Evolutionary conservation across 31 red algal genomes (phyloP), one percentile per base, ranked within the genome.

Genomic region (Pterothamnion heteromorphum): DNA sequence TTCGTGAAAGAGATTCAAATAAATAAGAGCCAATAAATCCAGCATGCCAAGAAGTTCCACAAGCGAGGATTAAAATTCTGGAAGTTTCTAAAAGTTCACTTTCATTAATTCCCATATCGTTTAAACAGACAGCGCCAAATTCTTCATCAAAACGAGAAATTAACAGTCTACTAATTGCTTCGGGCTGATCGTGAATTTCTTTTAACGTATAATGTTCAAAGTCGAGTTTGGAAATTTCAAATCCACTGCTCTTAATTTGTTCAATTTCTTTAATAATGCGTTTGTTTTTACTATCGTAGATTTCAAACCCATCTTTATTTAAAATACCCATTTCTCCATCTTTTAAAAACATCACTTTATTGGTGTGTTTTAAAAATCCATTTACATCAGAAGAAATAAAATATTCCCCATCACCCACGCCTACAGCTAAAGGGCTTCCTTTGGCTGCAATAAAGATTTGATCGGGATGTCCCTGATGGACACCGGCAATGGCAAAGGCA

Each of bases 181-280:
- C 98, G 4, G 98, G 96, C 87, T 99, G 98, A 58, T 99, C 98
- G 80, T 92, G 95, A 80, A 99, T 99, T 92, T 99, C 98, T 76
- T 99, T 99, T 83, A 95, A 90, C 96, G 97, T 97, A 89, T 96
- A 99, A 80, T 97, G 96, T 33, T 95, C 84, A 41, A 41, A 41
- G 38, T 41, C 38, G 38, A 41, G 38, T 41, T 41, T 41, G 38
- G 38, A 41, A 41, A 41, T 41, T 41, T 41, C 38, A 41, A 41
- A 41, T 41, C 38, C 72, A 32, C 72, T 76, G 72, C 26, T 76
- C 26, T 26, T 76, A 32, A 76, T 26, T 26, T 26, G 23, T 32
- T 30, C 72, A 30, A 32, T 76, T 76, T 26, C 30, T 32, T 76
- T 76, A 30, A 32, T 30, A 30, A 32, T 76, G 72, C 72, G 72